Percentiles rank a stretch among this genome's conserved stretches.
These are phyloP conservation scores for Coemansia sp. DNA, from an alignment of 192 early-diverging fungal species.

Conservation along the genomic window DNA sequence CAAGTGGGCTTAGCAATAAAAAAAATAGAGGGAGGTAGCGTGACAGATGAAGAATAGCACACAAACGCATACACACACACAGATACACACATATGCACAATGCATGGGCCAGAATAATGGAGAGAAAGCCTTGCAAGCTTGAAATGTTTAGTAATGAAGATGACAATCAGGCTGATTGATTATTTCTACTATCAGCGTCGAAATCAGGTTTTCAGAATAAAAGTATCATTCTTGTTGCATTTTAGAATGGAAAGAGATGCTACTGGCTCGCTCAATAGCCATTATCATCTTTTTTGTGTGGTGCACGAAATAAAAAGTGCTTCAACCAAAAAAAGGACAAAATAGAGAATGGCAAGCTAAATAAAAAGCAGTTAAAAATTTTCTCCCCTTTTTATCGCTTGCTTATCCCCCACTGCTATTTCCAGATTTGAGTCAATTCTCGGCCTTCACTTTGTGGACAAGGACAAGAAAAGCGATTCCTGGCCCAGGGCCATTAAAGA, in stretches of 20 bases:
- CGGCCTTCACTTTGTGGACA: background rate
- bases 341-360: background rate
- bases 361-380: conserved; percentile 4
- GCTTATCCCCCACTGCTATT: background rate
- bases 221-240: background rate
- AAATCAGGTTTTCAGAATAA: conserved; percentile 2
- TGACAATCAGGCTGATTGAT: background rate
- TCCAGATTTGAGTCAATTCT: background rate
- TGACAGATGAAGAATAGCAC: background rate
- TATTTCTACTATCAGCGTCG: background rate
- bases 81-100: background rate
- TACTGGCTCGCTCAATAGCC: background rate
- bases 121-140: background rate
- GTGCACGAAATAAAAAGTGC: background rate
- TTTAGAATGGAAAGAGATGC: background rate
- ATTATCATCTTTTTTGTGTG: background rate
- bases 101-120: conserved; percentile 1
- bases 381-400: background rate
- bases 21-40: background rate
- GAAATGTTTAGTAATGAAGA: background rate
- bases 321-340: background rate
- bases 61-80: background rate
- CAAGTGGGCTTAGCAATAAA: too few species aligned
- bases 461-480: background rate
- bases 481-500: background rate